Base-by-base conservation (phyloP, 257 asterid species). In the Lycium ferocissimum region DNA sequence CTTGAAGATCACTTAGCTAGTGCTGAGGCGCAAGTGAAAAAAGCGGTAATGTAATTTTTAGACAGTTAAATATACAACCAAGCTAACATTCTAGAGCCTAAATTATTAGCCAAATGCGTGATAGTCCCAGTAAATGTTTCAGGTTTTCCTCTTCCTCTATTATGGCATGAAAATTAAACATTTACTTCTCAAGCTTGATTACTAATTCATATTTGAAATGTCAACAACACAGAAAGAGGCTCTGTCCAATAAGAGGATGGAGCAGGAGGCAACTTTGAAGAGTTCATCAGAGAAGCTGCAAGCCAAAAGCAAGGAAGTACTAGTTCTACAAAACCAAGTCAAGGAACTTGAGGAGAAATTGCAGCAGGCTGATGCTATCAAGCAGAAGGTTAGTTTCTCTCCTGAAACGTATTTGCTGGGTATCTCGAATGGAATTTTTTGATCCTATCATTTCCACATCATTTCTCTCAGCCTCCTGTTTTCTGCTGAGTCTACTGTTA, bases 321-420 rank as follows among this genome's bases (percentile, higher is more conserved):
- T 73, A 18, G 73, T 85, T 73, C 87, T 93, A 35, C 91, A 88
- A 89, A 91, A 82, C 54, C 90, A 93, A 86, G 85, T 92, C 89
- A 53, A 51, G 59, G 82, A 78, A 78, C 66, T 78, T 78, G 82
- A 78, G 43, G 65, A 78, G 26, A 78, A 78, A 53, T 7, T 78
- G 13, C 82, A 78, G 90, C 78, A 89, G 37, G 93, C 92, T 80
- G 96, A 94, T 80, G 88, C 94, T 70, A 91, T 86, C 57, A 95
- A 94, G 87, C 94, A 91, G 83, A 91, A 93, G 97, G 99, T 94
- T 72, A 83, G 83, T 79, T 37, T 87, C 70, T 78, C 65, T 38
- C 71, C 15, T 59, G 65, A 59, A 59, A 2, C 33, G 8, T 59
- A 59, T 59, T 59, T 58, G 65, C 26, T 58, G 20, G 65, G 4